Evolutionary conservation across 2,329 filamentous ascomycete species (phyloP).

Genomic region (Cladosporium sp.): DNA sequence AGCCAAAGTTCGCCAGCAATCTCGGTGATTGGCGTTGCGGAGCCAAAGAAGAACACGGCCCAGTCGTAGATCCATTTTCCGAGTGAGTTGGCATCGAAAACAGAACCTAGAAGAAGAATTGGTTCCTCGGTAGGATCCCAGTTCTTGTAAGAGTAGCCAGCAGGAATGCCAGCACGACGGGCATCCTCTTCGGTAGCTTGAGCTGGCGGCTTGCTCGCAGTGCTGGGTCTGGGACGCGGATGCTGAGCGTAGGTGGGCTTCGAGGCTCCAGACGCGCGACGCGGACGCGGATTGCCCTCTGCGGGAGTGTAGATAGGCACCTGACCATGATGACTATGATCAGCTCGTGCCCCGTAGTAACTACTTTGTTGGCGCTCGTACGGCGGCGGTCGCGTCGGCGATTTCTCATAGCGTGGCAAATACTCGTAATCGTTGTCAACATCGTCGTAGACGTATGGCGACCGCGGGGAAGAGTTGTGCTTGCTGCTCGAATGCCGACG

Average conservation of each 20-base stretch:
- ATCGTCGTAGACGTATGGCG: slow-evolving; percentile 59
- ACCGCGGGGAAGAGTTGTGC: slow-evolving; percentile 54
- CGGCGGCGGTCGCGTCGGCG: slow-evolving; percentile 49
- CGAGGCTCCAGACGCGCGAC: slow-evolving; percentile 50
- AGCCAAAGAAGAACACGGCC: slow-evolving; percentile 88
- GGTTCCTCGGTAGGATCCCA: slow-evolving; percentile 95
- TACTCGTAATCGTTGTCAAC: slow-evolving; percentile 53
- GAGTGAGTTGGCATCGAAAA: slow-evolving; percentile 95
- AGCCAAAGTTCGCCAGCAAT: slow-evolving; percentile 95
- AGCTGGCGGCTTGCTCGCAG: slow-evolving; percentile 43
- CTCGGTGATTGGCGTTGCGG: slow-evolving; percentile 80
- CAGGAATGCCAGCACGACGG: slow-evolving; percentile 68
- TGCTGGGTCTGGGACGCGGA: slow-evolving; percentile 45
- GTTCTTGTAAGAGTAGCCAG: slow-evolving; percentile 94
- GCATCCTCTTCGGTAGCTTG: slow-evolving; percentile 68
- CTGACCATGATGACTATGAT: slow-evolving; percentile 54
- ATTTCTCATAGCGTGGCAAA: slow-evolving; percentile 43
- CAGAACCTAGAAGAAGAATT: slow-evolving; percentile 89
- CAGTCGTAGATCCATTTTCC: slow-evolving; percentile 99
- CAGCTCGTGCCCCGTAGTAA: slow-evolving; percentile 51
- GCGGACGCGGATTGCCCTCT: slow-evolving; percentile 43
- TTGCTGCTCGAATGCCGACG: slow-evolving; percentile 44
- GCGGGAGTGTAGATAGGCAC: slow-evolving; percentile 48
- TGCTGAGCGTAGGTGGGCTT: slow-evolving; percentile 56
- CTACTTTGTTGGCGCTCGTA: slow-evolving; percentile 58